A percentile compares a stretch with the other conserved stretches of the same genome.
phyloP scores from a whole-genome alignment of 1,139 yeast genomes.

The Taphrina wiesneri region DNA sequence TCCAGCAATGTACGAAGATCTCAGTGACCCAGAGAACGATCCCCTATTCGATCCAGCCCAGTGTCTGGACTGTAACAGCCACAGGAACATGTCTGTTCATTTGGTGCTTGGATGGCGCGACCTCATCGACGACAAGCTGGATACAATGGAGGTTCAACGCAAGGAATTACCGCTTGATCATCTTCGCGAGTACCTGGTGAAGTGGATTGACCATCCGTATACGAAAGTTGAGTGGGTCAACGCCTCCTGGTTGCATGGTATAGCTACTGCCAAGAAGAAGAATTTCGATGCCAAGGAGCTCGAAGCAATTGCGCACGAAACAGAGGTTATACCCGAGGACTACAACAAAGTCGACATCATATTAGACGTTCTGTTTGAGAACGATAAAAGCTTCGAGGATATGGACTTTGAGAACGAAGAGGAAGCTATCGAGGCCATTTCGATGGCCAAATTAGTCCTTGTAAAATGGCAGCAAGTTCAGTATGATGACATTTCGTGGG shows the following conservation, averaged over 20 bases:
- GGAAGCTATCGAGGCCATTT: constrained; percentile 36
- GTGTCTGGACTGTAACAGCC: constrained; percentile 22
- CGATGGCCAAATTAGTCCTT: constrained; percentile 31
- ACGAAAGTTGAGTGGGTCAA: constrained; percentile 38
- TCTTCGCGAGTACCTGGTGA: constrained; percentile 38
- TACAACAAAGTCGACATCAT: constrained; percentile 37
- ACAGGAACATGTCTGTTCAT: constrained; percentile 8
- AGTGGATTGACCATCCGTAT: constrained; percentile 38
- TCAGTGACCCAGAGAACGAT: constrained; percentile 22
- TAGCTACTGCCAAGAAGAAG: constrained; percentile 26
- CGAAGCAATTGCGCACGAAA: constrained; percentile 22
- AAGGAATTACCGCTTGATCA: constrained; percentile 15
- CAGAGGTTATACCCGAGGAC: constrained; percentile 37
- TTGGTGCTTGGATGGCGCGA: constrained; percentile 26
- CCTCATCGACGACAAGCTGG: constrained; percentile 7
- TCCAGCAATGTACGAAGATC: constrained; percentile 27
- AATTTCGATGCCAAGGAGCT: constrained; percentile 37
- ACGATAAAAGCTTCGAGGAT: constrained; percentile 19
- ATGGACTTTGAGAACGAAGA: constrained; percentile 36
- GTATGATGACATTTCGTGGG: constrained; percentile 39
- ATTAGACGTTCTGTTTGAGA: constrained; percentile 36
- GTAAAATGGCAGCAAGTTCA: constrained; percentile 40
- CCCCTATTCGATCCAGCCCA: constrained; percentile 21
- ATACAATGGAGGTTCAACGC: constrained; percentile 16
- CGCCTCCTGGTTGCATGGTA: constrained; percentile 39